Base-by-base conservation (phyloP, 345 rosid species). In the Brassica napus region DNA sequence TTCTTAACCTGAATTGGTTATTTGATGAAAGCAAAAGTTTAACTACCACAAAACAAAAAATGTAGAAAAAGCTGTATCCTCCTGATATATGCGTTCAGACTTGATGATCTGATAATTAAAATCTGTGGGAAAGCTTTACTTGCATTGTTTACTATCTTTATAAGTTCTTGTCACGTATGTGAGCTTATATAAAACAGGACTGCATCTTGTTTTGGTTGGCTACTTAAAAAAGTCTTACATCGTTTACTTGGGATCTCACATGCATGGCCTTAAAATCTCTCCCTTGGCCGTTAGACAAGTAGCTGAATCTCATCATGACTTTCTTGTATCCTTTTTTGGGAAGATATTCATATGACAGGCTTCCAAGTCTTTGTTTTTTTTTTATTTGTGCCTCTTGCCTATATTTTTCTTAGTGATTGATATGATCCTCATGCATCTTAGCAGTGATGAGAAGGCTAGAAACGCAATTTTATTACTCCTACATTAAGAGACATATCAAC, bases 241-340 rank as follows among this genome's bases (percentile, higher is more conserved):
- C 6, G 90, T 90, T 26, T 88, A 90, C 84, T 65, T 90, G 86
- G 94, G 94, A 68, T 87, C 92, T 0, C 92, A 88, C 76, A 32
- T 77, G 32, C 87, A 85, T 49, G 86, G 82, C 34, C 30, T 81
- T n/a, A 76, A 82, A 59, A 72, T 77, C 37, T 69, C 86, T 2
- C 42, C 77, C 4, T 85, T 77, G 59, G 75, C 74, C 54, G 77
- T 82, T 37, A 71, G 66, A 42, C 63, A 14, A 0, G 92, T 80
- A 31, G 66, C 84, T 10, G 47, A 39, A n/a, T 76, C 86, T 62
- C 94, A 90, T 73, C 74, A 83, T 62, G 31, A 79, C 10, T 82
- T 88, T 14, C 92, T 90, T 4, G 76, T 72, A 64, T 82, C 85
- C 6, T 79, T 86, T 47, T 47, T 42, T 90, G 55, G 92, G 85